These are phyloP conservation scores for Mariannaea sp. DNA, from an alignment of 2,329 filamentous ascomycete genomes.

Conservation along the genomic window DNA sequence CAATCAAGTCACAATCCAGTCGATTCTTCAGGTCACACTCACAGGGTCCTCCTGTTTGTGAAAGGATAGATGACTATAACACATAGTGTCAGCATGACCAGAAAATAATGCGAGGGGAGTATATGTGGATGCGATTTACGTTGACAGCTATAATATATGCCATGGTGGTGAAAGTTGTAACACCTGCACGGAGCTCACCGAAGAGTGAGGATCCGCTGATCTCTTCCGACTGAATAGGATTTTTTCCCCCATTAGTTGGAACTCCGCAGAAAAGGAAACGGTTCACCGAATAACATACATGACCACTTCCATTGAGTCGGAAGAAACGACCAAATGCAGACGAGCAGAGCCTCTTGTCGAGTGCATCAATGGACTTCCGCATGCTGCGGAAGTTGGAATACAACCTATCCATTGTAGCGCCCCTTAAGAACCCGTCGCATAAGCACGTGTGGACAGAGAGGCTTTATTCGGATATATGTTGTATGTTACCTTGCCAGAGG, in stretches of 20 bases:
- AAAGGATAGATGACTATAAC: conserved; percentile 21
- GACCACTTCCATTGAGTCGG: conserved; percentile 25
- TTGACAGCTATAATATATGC: conserved; percentile 37
- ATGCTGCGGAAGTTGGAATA: conserved; percentile 1
- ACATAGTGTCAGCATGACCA: background rate
- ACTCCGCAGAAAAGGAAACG: background rate
- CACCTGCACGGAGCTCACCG: conserved; percentile 64
- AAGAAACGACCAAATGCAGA: conserved; percentile 24
- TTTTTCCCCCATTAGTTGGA: too few relatives aligned
- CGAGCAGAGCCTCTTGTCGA: conserved; percentile 16
- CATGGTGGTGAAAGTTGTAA: conserved; percentile 54
- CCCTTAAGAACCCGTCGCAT: too few relatives aligned
- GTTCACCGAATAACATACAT: conserved; percentile 20
- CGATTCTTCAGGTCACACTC: conserved; percentile 22
- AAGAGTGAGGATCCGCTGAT: conserved; percentile 63
- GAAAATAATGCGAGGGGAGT: too few relatives aligned
- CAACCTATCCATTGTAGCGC: conserved; percentile 13
- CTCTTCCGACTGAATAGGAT: conserved; percentile 48
- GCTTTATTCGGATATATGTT: too few relatives aligned
- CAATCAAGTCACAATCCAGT: conserved; percentile 53
- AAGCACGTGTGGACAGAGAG: too few relatives aligned
- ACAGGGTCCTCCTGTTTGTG: conserved; percentile 25
- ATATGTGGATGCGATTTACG: conserved; percentile 12
- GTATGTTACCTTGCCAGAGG: too few relatives aligned
- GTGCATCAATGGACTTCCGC: background rate